phyloP scores from a whole-genome alignment of 2,329 filamentous ascomycete genomes.

The Calonectria montana region DNA sequence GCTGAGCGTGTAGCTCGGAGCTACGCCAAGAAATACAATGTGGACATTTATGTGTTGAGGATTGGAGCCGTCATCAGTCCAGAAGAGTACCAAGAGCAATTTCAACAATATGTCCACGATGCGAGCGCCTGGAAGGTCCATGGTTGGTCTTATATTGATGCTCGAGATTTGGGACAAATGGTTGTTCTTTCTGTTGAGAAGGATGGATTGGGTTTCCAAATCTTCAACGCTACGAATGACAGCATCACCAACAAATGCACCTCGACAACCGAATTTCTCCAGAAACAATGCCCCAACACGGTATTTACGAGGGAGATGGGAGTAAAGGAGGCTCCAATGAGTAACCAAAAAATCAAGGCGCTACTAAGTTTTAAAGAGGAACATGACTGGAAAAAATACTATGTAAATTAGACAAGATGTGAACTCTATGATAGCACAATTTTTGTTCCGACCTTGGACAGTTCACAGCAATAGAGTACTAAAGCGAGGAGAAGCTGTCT shows the following conservation, averaged over 20 bases:
- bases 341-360: conserved; percentile 69
- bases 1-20: conserved; percentile 67
- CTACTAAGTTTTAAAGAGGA: conserved; percentile 69
- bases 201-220: conserved; percentile 68
- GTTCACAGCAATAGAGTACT: too few relatives aligned
- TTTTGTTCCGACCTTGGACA: background rate
- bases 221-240: conserved; percentile 74
- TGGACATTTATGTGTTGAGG: conserved; percentile 70
- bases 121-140: conserved; percentile 65
- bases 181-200: conserved; percentile 65
- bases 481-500: too few relatives aligned
- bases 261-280: conserved; percentile 57
- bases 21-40: conserved; percentile 65
- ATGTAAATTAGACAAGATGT: background rate
- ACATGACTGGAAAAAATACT: conserved; percentile 61
- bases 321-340: conserved; percentile 69
- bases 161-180: conserved; percentile 70
- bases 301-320: conserved; percentile 67
- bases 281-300: conserved; percentile 59
- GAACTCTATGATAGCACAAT: background rate
- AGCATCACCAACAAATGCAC: conserved; percentile 66
- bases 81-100: conserved; percentile 67
- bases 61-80: conserved; percentile 73
- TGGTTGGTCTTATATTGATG: conserved; percentile 73
- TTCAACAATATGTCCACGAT: conserved; percentile 61